A percentile compares a stretch with the other conserved stretches of the same genome.
Evolutionary conservation across 306 rosid species (phyloP).

Genomic region (Fagus crenata): DNA sequence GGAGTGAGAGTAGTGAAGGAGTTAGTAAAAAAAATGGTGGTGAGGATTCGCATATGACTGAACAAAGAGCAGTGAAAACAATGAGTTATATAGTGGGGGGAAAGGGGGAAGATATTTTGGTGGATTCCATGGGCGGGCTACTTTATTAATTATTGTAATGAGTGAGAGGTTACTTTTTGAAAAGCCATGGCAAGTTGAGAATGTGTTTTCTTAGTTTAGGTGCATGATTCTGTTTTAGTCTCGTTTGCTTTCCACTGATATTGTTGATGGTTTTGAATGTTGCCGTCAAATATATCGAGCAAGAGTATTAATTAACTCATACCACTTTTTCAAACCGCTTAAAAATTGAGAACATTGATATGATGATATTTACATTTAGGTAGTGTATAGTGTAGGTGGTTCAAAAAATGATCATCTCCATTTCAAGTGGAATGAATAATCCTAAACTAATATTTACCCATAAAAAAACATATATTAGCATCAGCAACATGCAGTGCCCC

Average conservation of each 20-base stretch:
- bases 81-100: slow-evolving; percentile 26
- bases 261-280: slow-evolving; percentile 34
- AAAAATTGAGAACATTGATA: too few species aligned
- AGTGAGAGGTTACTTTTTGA: slow-evolving; percentile 17
- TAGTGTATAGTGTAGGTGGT: too few species aligned
- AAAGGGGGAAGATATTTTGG: slow-evolving; percentile 10
- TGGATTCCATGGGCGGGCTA: not conserved
- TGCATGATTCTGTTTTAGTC: slow-evolving; percentile 29
- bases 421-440: too few species aligned
- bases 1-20: too few species aligned
- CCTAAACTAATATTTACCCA: too few species aligned
- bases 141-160: slow-evolving; percentile 23
- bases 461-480: not conserved
- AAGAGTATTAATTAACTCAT: too few species aligned
- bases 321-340: too few species aligned
- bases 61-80: slow-evolving; percentile 26
- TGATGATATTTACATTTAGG: too few species aligned
- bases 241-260: slow-evolving; percentile 29
- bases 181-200: slow-evolving; percentile 30
- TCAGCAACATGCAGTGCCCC: slow-evolving; percentile 3
- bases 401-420: too few species aligned
- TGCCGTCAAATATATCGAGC: not conserved
- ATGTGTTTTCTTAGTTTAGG: slow-evolving; percentile 19
- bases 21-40: not conserved
- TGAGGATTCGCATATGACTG: slow-evolving; percentile 25